phyloP scores from a whole-genome alignment of 495 filamentous ascomycete genomes.

The Lasiosphaeriaceae sp. region DNA sequence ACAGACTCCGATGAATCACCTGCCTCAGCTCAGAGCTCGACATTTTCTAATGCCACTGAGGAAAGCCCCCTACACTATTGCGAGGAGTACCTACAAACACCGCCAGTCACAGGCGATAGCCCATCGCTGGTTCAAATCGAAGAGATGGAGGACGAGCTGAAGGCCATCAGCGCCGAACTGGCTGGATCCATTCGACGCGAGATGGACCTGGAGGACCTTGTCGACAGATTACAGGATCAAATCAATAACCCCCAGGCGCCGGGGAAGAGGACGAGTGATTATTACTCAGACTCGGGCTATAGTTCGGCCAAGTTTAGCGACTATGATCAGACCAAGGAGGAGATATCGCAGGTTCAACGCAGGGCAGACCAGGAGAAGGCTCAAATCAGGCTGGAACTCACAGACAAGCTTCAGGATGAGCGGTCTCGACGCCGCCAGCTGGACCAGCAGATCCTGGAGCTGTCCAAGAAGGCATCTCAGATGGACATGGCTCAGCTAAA shows the following conservation, averaged over 20 bases:
- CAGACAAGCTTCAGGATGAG: slow-evolving; percentile 80
- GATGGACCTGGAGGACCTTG: slow-evolving; percentile 93
- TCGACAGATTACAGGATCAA: slow-evolving; percentile 80
- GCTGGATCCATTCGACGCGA: slow-evolving; percentile 89
- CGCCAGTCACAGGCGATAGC: slow-evolving; percentile 34
- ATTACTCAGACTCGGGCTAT: slow-evolving; percentile 93
- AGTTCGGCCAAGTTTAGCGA: slow-evolving; percentile 67
- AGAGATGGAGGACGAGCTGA: slow-evolving; percentile 90
- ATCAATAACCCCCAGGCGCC: slow-evolving; percentile 55
- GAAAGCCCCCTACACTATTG: slow-evolving; percentile 36
- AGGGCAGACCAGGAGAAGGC: slow-evolving; percentile 89
- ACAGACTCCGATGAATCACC: slow-evolving; percentile 37
- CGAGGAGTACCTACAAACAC: slow-evolving; percentile 46
- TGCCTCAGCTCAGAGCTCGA: slow-evolving; percentile 29
- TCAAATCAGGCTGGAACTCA: slow-evolving; percentile 76
- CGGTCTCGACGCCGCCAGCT: slow-evolving; percentile 66
- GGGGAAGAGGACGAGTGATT: slow-evolving; percentile 86
- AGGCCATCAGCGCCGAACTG: slow-evolving; percentile 86
- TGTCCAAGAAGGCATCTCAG: slow-evolving; percentile 70
- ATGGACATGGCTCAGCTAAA: slow-evolving; percentile 46
- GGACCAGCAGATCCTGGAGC: slow-evolving; percentile 73
- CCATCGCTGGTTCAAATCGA: slow-evolving; percentile 46
- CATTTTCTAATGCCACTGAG: slow-evolving; percentile 28
- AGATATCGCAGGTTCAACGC: slow-evolving; percentile 77
- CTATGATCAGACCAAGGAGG: slow-evolving; percentile 72